Percentiles rank a stretch among this genome's conserved stretches.
Conservation (phyloP, 2,329 filamentous ascomycete genomes). For the Geosmithia putterillii region DNA sequence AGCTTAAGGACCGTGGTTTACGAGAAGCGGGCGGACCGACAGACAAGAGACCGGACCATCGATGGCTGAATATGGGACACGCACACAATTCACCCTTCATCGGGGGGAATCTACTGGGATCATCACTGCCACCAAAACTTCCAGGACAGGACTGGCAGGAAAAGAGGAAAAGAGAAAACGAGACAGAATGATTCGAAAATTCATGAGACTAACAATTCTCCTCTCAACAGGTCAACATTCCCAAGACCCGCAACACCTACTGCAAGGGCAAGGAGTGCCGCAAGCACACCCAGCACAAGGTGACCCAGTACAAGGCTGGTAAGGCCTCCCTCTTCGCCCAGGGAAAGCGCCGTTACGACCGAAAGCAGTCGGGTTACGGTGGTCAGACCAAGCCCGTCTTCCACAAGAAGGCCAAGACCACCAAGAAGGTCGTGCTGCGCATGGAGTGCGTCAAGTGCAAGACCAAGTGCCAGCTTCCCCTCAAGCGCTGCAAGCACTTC, state of each 20-base stretch:
- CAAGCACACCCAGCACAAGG: slow-evolving; percentile 85
- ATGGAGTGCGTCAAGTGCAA: slow-evolving; percentile 97
- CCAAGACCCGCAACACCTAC: slow-evolving; percentile 94
- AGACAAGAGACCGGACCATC: too few species aligned
- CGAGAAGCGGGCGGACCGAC: too few species aligned
- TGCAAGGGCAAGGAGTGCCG: slow-evolving; percentile 94
- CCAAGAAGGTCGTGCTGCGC: slow-evolving; percentile 99
- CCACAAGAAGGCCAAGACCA: slow-evolving; percentile 99
- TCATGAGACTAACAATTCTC: not conserved
- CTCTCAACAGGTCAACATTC: slow-evolving; percentile 81
- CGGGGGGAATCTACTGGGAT: too few species aligned
- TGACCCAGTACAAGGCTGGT: slow-evolving; percentile 94
- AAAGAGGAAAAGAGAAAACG: not conserved
- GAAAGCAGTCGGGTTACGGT: slow-evolving; percentile 99
- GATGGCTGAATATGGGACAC: too few species aligned
- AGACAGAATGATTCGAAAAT: slow-evolving; percentile 15
- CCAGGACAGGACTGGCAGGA: not conserved
- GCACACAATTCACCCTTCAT: too few species aligned
- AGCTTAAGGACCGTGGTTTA: too few species aligned
- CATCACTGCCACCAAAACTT: too few species aligned
- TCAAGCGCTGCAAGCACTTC: slow-evolving; percentile 99
- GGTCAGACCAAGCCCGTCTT: slow-evolving; percentile 99
- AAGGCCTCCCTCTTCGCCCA: slow-evolving; percentile 95
- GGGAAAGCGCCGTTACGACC: slow-evolving; percentile 99
- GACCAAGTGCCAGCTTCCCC: slow-evolving; percentile 91